Percentiles rank a stretch among this genome's conserved stretches.
phyloP scores from a whole-genome alignment of 371 early-diverging fungal species.

The Cokeromyces recurvatus region DNA sequence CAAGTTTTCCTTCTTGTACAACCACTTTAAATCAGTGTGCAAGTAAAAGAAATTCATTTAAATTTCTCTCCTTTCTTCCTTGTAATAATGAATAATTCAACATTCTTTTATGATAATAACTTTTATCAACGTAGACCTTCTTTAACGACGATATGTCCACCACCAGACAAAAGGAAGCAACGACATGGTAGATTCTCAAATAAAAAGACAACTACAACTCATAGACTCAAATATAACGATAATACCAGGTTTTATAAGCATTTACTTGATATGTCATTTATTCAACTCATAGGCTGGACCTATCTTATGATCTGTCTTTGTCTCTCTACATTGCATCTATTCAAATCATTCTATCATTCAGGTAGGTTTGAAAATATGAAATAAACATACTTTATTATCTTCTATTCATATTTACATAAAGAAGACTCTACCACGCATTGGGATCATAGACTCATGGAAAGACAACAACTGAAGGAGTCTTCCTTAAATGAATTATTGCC shows the following conservation, averaged over 20 bases:
- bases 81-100: too few species aligned
- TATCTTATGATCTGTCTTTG: slow-evolving; percentile 23
- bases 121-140: slow-evolving; percentile 35
- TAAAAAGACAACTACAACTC: slow-evolving; percentile 1
- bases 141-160: slow-evolving; percentile 28
- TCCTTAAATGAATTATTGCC: slow-evolving; percentile 15
- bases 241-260: too few species aligned
- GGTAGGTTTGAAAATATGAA: too few species aligned
- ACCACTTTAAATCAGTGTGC: too few species aligned
- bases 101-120: too few species aligned
- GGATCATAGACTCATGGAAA: slow-evolving; percentile 5
- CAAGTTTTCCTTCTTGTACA: too few species aligned
- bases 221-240: too few species aligned
- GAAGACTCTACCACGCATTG: slow-evolving; percentile 3
- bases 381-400: slow-evolving; percentile 3
- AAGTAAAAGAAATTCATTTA: too few species aligned
- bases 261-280: slow-evolving; percentile 12
- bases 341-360: slow-evolving; percentile 10
- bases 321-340: slow-evolving; percentile 28
- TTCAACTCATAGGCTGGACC: slow-evolving; percentile 20
- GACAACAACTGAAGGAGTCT: slow-evolving; percentile 3
- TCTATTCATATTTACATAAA: background rate
- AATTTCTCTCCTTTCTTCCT: too few species aligned
- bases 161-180: slow-evolving; percentile 6
- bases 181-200: background rate